Conservation (phyloP, 2,329 filamentous ascomycete genomes). For the Neofusicoccum ribis region DNA sequence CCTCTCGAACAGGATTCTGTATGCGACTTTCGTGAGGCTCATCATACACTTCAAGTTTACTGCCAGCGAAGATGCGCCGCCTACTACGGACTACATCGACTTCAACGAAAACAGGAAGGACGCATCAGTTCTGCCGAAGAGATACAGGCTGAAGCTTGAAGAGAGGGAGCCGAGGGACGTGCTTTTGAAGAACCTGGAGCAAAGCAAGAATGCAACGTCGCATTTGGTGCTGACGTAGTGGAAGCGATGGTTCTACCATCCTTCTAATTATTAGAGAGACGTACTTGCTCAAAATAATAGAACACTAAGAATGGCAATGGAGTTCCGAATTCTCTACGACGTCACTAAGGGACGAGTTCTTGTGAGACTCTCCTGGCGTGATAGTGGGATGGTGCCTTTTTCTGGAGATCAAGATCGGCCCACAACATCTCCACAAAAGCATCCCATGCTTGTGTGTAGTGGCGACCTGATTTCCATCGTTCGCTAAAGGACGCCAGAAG, state of each 20-base stretch:
- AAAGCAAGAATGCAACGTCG: constrained; percentile 8
- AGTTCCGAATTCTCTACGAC: no score
- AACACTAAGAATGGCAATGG: no score
- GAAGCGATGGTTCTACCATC: neutral
- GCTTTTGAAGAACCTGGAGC: constrained; percentile 2
- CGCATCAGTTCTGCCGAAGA: constrained; percentile 15
- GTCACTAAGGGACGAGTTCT: no score
- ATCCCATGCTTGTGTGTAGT: constrained; percentile 7
- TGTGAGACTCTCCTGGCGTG: neutral
- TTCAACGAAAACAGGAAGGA: constrained; percentile 18
- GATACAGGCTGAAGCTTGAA: constrained; percentile 1
- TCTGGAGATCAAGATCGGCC: neutral
- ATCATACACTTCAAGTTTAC: constrained; percentile 17
- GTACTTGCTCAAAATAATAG: no score
- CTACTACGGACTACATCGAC: constrained; percentile 12
- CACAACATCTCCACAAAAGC: constrained; percentile 10
- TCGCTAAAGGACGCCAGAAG: constrained; percentile 15
- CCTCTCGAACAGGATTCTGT: constrained; percentile 15
- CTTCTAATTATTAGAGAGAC: no score
- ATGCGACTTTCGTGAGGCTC: constrained; percentile 10
- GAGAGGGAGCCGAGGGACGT: constrained; percentile 15
- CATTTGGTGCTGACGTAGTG: constrained; percentile 6
- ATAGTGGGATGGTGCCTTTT: neutral
- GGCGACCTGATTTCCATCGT: neutral
- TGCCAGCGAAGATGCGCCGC: constrained; percentile 2